Base-by-base conservation (phyloP, 176 grass and related monocot species). In the Rhynchospora breviuscula region DNA sequence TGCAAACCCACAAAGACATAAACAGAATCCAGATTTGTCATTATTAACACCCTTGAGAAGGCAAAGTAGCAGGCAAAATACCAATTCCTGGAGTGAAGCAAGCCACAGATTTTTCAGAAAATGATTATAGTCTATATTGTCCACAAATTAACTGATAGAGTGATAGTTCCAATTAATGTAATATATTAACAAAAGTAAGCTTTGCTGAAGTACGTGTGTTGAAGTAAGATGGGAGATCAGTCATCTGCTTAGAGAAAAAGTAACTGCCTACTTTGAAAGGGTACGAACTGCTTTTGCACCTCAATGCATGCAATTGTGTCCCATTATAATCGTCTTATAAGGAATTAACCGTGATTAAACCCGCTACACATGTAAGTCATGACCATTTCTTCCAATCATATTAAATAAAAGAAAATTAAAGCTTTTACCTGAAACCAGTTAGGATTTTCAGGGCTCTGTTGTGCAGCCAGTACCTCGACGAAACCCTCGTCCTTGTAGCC, bases 401-500 rank as follows among this genome's bases (percentile, higher is more conserved):
- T 52, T 79, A 65, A 63, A 83, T 44, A 10, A 3, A 85, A 75
- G 15, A 18, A 79, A 64, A 80, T 60, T 6, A 18, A 68, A 53
- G 43, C 58, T 47, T 35, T 66, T 92, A 99, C 96, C 93, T 99
- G 96, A 88, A 99, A 99, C 93, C 96, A 99, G 81, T 99, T 85
- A 15, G 96, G 96, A 83, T 99, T 99, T 87, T 99, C 96, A 9
- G 91, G 96, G 35, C 96, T 99, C 86, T 99, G 96, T 26, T 99
- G 91, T 0, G 96, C 96, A 2, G 96, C 97, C 75, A 99, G 89
- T 19, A 99, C 97, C 82, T 96, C 97, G n/a, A 99, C 97, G 15
- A 96, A 99, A 5, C 93, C 93, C 51, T 99, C 97, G 18, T 99
- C 94, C 88, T 99, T 95, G 89, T 99, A 96, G 8, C 97, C 97